Evolutionary conservation across 23 red algal species (phyloP).

Genomic region (Gracilaria domingensis): DNA sequence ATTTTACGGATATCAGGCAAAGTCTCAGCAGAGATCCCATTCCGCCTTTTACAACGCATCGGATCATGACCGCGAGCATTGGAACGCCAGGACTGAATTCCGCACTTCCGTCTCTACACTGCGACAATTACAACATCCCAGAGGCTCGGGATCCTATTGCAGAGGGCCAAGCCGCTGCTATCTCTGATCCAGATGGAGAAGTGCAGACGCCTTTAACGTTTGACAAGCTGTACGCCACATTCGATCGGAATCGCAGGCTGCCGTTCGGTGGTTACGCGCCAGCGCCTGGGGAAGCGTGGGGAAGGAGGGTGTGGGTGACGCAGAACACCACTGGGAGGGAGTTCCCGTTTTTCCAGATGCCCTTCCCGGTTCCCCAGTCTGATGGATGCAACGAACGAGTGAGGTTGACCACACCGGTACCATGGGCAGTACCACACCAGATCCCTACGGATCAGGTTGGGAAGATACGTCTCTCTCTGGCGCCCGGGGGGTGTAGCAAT

Average conservation of each 20-base stretch:
- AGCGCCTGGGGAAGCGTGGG: not conserved
- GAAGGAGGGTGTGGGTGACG: not conserved
- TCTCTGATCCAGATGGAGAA: not conserved
- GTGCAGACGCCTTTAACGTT: not conserved
- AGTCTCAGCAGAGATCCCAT: too few species aligned
- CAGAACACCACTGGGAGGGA: not conserved
- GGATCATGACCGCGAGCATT: not conserved
- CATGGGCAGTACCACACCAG: not conserved
- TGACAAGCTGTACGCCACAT: not conserved
- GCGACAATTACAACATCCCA: not conserved
- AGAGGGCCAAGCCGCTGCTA: not conserved
- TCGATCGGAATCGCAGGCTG: not conserved
- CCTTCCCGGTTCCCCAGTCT: not conserved
- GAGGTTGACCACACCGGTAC: not conserved
- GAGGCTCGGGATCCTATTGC: not conserved
- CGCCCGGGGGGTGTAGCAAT: not conserved
- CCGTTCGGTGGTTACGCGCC: not conserved
- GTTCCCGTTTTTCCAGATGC: constrained; percentile 11
- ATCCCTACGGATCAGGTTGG: not conserved
- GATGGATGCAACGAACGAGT: constrained; percentile 8
- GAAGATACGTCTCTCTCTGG: not conserved
- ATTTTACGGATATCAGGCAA: not conserved
- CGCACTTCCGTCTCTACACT: not conserved
- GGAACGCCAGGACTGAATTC: constrained; percentile 12
- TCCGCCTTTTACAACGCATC: too few species aligned